Base-by-base conservation (phyloP, 2,329 filamentous ascomycete species). In the Dactylonectria estremocensis region DNA sequence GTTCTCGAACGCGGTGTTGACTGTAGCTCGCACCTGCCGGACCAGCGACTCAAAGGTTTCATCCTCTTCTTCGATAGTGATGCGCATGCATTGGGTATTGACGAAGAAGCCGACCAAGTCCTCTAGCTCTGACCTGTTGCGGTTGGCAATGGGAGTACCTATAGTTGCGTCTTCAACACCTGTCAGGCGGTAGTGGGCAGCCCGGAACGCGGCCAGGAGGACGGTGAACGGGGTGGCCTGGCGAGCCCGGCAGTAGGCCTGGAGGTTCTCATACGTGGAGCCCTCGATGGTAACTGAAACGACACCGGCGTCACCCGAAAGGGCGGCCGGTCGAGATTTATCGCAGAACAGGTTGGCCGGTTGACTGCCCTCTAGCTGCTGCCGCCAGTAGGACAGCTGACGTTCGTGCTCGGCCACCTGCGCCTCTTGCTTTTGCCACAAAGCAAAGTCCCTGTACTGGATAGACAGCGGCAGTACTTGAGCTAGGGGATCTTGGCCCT, bases 81-180 rank as follows among this genome's bases (percentile, higher is more conserved):
- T 61, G 2, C 74, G 60, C 2, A 74, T 45, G 48, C 72, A 75
- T 46, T 73, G 72, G 18, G 67, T 57, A 54, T 74, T 75, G 49
- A 75, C 74, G 20, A 76, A 76, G 68, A 77, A 77, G 1, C 74
- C 74, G 49, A 74, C 64, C 24, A 74, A 55, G n/a, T 72, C 54
- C 49, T 70, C 57, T 2, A 74, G 13, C 28, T 74, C 68, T 37
- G 61, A 52, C 2, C 57, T 46, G 16, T 71, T 60, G 1, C 72
- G 64, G 37, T 74, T 74, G 5, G 72, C 71, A 56, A 66, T 73
- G 3, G 68, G 54, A 0, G 64, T 70, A 14, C 73, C 75, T 13
- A 77, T 69, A 0, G 67, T 70, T 5, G 70, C 72, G 46, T 77
- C 75, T 5, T 46, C 48, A 6, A 46, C 31, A 3, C 75, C 72